phyloP scores from a whole-genome alignment of 2,329 filamentous ascomycete species.

The Parafenestella ontariensis region DNA sequence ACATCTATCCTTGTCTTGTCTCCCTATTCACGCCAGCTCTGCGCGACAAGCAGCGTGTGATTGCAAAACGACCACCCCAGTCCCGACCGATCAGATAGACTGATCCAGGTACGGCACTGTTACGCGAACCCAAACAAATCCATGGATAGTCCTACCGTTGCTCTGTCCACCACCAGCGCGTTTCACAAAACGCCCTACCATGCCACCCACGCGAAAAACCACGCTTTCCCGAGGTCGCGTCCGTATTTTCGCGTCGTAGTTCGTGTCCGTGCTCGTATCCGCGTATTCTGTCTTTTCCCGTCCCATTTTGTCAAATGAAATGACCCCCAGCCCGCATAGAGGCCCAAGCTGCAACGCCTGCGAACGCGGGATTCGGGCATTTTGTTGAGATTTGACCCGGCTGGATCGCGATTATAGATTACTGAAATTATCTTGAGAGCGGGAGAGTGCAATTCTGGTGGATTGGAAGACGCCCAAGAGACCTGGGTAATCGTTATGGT shows the following conservation, averaged over 20 bases:
- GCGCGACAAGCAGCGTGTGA: no score
- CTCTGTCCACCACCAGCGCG: not conserved
- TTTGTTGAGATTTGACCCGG: not conserved
- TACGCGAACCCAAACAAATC: not conserved
- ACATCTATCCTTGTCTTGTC: no score
- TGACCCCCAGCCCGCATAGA: constrained; percentile 1
- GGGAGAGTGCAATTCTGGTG: not conserved
- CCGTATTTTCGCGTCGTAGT: not conserved
- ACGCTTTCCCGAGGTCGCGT: constrained; percentile 2
- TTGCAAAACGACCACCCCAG: no score
- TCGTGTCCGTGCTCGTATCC: not conserved
- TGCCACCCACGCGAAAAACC: not conserved
- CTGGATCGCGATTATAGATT: constrained; percentile 11
- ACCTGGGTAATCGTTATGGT: not conserved
- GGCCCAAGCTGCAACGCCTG: constrained; percentile 12
- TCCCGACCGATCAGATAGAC: no score
- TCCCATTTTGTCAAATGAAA: not conserved
- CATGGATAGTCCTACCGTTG: not conserved
- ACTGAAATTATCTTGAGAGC: not conserved
- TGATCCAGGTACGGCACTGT: not conserved
- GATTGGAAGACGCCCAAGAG: not conserved
- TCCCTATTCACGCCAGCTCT: no score
- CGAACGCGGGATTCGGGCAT: constrained; percentile 17
- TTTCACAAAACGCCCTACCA: not conserved
- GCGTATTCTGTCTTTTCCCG: not conserved